Percentiles rank a stretch among this genome's conserved stretches.
These are phyloP conservation scores for Irpex rosettiformis DNA, from an alignment of 1,284 basidiomycete species.

Conservation along the genomic window DNA sequence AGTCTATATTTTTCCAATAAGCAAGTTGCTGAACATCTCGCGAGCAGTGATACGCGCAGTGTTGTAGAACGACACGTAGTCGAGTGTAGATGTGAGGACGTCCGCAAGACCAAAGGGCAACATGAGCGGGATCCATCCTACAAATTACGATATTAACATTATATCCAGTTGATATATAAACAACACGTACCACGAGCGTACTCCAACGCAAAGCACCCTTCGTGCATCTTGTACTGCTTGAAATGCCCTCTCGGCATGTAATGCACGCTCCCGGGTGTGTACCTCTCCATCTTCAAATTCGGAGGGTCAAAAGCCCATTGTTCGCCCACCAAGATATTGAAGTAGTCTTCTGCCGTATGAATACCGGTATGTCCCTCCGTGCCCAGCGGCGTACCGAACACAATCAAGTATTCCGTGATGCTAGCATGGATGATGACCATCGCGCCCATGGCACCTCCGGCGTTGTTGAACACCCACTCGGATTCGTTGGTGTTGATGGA, in stretches of 20 bases:
- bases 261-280: constrained; percentile 83
- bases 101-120: constrained; percentile 93
- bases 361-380: constrained; percentile 95
- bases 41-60: constrained; percentile 79
- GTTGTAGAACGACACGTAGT: constrained; percentile 79
- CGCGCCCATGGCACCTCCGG: constrained; percentile 96
- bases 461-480: constrained; percentile 98
- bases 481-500: constrained; percentile 59
- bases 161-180: neutral
- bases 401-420: constrained; percentile 91
- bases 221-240: constrained; percentile 98
- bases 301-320: constrained; percentile 91
- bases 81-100: constrained; percentile 83
- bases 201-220: constrained; percentile 93
- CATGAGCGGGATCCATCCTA: constrained; percentile 91
- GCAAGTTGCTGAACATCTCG: constrained; percentile 79
- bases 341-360: constrained; percentile 97
- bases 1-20: constrained; percentile 81
- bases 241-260: constrained; percentile 77
- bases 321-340: constrained; percentile 91
- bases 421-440: constrained; percentile 98
- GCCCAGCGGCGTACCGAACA: constrained; percentile 94
- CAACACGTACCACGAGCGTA: constrained; percentile 75
- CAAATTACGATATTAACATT: constrained; percentile 1
- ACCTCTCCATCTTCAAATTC: constrained; percentile 78